Evolutionary conservation across 371 early-diverging fungal species (phyloP), one percentile per base, ranked within the genome.

Genomic region (Zopfochytrium polystomum): DNA sequence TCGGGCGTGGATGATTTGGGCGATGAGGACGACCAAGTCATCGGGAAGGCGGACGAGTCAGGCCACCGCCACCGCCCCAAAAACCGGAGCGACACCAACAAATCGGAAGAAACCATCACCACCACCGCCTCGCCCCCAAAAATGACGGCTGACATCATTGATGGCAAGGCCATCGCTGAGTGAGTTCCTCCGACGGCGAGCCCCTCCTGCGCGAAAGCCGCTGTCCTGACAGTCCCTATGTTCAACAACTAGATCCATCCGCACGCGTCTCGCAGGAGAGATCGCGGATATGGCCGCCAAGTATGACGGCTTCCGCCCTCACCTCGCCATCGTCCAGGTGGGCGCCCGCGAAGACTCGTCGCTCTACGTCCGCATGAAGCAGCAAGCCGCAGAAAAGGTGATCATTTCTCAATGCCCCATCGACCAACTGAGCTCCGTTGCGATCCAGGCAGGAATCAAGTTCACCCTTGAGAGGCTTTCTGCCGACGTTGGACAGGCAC

Each of bases 321-420:
- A 87, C 42, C 80, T 96, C 13, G 85, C 90, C 27, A 89, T 95
- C 50, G 7, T 93, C 32, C 93, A 95, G 74, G 91, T 96, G 2
- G 96, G 96, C 29, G 78, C 58, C n/a, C 86, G 95, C 47, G 90
- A 90, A 48, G 95, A 96, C 73, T 94, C 95, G 11, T 83, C 85
- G 50, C 79, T 90, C 29, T 96, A 96, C 72, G 90, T 95, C n/a
- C 76, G 84, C 38, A 90, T 90, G 87, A 96, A 96, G 76, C 79
- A 87, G 66, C 88, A 87, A 72, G 91, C 93, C 6, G 92, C 91
- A 58, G 75, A 74, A 27, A 90, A 93, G 83, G 93, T 90, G 77
- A 43, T 27, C 11, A 7, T 25, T 11, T 15, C 15, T 33, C 23
- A 23, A 27, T 57, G 3, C 29, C 59, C 44, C 45, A 60, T 26